These are phyloP conservation scores for Auricularia sp. DNA, from an alignment of 768 basidiomycete genomes.

Conservation along the genomic window DNA sequence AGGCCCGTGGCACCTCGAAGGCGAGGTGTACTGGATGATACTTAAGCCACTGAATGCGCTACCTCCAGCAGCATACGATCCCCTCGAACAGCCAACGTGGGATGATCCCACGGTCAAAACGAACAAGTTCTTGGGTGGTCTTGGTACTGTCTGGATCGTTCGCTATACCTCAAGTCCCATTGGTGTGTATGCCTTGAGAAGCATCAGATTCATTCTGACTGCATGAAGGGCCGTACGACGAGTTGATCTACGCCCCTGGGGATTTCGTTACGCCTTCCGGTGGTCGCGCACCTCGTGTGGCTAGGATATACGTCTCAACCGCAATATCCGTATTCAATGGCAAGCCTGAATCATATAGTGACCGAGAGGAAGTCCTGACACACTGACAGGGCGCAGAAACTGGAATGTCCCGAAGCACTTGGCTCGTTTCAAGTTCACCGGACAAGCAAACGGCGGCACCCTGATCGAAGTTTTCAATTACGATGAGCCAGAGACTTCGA, in stretches of 20 bases:
- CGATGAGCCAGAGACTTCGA: background rate
- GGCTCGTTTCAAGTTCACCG: conserved; percentile 10
- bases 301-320: conserved; percentile 11
- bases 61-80: background rate
- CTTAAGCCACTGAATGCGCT: background rate
- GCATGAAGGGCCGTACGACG: too few relatives aligned
- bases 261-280: conserved; percentile 8
- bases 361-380: too few relatives aligned
- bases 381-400: conserved; percentile 6
- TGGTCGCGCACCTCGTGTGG: background rate
- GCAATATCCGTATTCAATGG: conserved; percentile 9
- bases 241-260: conserved; percentile 10
- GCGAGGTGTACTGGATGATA: background rate
- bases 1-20: background rate
- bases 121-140: conserved; percentile 1
- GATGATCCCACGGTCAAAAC: background rate
- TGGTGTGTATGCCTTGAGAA: background rate
- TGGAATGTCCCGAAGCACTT: conserved; percentile 12
- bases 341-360: too few relatives aligned
- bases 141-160: background rate
- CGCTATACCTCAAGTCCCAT: conserved; percentile 1
- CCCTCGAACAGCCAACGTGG: background rate
- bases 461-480: background rate
- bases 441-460: background rate
- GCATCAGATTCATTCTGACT: too few relatives aligned